Conservation (phyloP, 176 grass and related monocot genomes). For the Pontederia crassipes region DNA sequence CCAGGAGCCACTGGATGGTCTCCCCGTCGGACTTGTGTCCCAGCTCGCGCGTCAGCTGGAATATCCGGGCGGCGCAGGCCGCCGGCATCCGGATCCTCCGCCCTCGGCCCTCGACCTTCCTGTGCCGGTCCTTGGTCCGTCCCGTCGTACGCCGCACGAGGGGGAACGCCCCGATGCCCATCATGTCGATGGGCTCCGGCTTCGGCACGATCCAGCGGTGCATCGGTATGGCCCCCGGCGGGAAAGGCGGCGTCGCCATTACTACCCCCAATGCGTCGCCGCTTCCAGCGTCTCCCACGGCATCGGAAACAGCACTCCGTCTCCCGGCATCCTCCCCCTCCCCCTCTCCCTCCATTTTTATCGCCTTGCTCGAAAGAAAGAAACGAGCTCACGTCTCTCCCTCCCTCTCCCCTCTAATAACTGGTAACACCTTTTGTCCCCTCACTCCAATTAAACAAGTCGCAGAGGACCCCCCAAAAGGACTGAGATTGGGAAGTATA, state of each 20-base stretch:
- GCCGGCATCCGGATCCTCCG: slow-evolving; percentile 2
- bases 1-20: slow-evolving; percentile 6
- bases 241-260: not conserved
- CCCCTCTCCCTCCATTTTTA: not conserved
- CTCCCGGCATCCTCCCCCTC: not conserved
- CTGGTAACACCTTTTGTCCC: no score
- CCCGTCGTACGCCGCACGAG: not conserved
- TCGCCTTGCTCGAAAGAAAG: not conserved
- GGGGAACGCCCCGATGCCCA: not conserved
- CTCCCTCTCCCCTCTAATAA: not conserved
- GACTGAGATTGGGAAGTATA: no score
- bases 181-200: slow-evolving; percentile 2
- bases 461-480: no score
- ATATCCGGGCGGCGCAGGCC: not conserved
- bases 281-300: not conserved
- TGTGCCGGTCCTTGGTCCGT: not conserved
- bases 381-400: not conserved
- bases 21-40: not conserved
- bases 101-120: not conserved
- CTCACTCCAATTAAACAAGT: no score
- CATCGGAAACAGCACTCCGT: not conserved
- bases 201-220: slow-evolving; percentile 1
- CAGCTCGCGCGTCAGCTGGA: not conserved
- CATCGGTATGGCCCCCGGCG: not conserved
- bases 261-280: not conserved